Conservation (phyloP, 2,329 filamentous ascomycete species). For the Talaromyces sp. region DNA sequence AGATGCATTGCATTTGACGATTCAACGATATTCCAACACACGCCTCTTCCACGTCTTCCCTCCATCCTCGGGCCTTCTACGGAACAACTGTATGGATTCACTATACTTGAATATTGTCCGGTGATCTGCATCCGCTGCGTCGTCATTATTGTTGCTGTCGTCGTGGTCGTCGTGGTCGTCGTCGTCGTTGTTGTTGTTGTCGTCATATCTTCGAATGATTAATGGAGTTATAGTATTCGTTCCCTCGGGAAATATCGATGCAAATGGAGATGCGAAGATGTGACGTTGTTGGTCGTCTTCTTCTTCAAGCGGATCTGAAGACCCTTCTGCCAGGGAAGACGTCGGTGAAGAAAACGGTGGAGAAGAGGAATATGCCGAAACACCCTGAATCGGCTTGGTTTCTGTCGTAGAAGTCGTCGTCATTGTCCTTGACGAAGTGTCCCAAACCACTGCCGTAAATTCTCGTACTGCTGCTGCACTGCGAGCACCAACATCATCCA, state of each 20-base stretch:
- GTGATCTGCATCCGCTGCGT: neutral
- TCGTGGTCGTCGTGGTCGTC: neutral
- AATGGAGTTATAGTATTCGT: conserved; percentile 8
- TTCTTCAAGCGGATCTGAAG: neutral
- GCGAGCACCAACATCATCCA: neutral
- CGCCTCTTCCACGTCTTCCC: conserved; percentile 30
- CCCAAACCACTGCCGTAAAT: conserved; percentile 3
- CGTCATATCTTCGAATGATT: conserved; percentile 6
- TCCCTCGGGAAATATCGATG: conserved; percentile 10
- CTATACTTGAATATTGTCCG: conserved; percentile 24
- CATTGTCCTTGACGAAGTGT: neutral
- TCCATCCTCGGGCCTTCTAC: conserved; percentile 25
- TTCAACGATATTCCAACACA: conserved; percentile 31
- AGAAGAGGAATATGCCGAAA: neutral
- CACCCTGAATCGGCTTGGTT: neutral
- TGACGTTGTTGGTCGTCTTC: neutral
- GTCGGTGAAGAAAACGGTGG: neutral
- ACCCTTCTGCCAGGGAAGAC: conserved; percentile 1
- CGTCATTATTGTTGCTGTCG: neutral
- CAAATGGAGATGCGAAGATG: conserved; percentile 5
- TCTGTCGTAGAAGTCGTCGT: neutral
- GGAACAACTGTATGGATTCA: conserved; percentile 29
- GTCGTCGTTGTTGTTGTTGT: neutral
- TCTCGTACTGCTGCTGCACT: neutral
- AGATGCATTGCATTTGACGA: neutral